A percentile compares a stretch with the other conserved stretches of the same genome.
Conservation (phyloP, 768 basidiomycete genomes). For the Termitomyces titanicus region DNA sequence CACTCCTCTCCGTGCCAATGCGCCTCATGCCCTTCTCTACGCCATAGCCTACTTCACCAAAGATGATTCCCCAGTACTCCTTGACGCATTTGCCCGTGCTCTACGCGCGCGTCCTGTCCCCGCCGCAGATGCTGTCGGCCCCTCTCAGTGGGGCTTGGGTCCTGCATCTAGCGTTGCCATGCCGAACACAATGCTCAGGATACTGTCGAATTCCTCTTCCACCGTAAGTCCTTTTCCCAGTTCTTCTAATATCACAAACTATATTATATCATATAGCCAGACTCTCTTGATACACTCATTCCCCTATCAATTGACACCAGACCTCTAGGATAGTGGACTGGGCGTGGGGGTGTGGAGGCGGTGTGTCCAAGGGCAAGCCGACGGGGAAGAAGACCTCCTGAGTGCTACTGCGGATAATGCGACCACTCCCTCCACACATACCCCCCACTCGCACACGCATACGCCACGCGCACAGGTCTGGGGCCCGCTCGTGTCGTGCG, state of each 20-base stretch:
- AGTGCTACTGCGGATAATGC: background rate
- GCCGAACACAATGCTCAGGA: constrained; percentile 49
- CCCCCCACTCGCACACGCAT: background rate
- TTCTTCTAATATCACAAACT: background rate
- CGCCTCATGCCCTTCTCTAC: constrained; percentile 57
- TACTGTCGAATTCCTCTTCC: constrained; percentile 58
- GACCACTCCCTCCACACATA: background rate
- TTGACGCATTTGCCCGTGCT: constrained; percentile 59
- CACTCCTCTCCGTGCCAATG: constrained; percentile 55
- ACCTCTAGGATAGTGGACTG: constrained; percentile 62
- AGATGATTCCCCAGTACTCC: constrained; percentile 35
- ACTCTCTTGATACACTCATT: constrained; percentile 63
- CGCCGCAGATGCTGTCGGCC: constrained; percentile 66
- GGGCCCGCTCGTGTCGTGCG: constrained; percentile 55
- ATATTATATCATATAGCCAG: constrained; percentile 32
- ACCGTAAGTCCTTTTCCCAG: constrained; percentile 33
- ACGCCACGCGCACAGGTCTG: constrained; percentile 37
- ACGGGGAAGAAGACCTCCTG: background rate
- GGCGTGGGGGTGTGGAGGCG: constrained; percentile 68
- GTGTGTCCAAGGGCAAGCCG: constrained; percentile 17
- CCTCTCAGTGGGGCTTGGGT: constrained; percentile 62
- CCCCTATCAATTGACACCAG: constrained; percentile 30
- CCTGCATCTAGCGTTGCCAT: constrained; percentile 37
- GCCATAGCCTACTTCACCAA: constrained; percentile 51
- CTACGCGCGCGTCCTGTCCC: constrained; percentile 56